These are phyloP conservation scores for Xylariaceae sp. DNA, from an alignment of 2,329 filamentous ascomycete genomes.

Conservation along the genomic window DNA sequence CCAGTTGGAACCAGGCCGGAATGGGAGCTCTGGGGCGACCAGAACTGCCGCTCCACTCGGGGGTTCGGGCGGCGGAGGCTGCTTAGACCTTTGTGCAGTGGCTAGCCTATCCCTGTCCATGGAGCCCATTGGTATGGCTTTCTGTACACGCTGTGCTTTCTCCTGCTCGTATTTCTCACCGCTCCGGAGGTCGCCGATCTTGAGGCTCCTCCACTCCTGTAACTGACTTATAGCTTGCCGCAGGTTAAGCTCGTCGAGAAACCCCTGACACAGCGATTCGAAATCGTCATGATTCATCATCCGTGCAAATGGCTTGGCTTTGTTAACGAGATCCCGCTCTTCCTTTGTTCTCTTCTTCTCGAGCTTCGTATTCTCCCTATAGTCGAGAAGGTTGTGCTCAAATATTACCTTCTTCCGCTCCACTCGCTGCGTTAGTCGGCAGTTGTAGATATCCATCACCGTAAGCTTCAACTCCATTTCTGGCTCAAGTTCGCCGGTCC, in stretches of 20 bases:
- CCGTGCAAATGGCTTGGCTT: constrained; percentile 89
- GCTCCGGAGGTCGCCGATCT: constrained; percentile 75
- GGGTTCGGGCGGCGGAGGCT: constrained; percentile 60
- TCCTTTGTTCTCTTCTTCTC: constrained; percentile 98
- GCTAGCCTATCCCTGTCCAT: constrained; percentile 79
- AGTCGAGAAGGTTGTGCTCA: constrained; percentile 88
- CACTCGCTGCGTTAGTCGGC: constrained; percentile 79
- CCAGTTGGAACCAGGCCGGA: constrained; percentile 43
- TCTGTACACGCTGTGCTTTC: constrained; percentile 70
- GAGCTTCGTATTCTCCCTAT: constrained; percentile 78
- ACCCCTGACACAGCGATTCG: constrained; percentile 73
- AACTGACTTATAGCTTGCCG: constrained; percentile 84
- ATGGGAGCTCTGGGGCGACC: constrained; percentile 71
- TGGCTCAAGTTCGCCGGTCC: constrained; percentile 79
- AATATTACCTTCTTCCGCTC: constrained; percentile 96
- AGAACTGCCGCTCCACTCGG: constrained; percentile 70
- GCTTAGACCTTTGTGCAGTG: constrained; percentile 63
- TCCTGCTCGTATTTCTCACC: constrained; percentile 93
- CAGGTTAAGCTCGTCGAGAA: constrained; percentile 87
- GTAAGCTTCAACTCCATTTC: constrained; percentile 98
- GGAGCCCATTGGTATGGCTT: constrained; percentile 65
- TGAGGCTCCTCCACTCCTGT: constrained; percentile 85
- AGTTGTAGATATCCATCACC: constrained; percentile 98
- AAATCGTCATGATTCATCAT: constrained; percentile 97
- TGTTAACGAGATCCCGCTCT: constrained; percentile 83